Conservation (phyloP, 192 early-diverging fungal genomes). For the Entomortierella beljakovae region DNA sequence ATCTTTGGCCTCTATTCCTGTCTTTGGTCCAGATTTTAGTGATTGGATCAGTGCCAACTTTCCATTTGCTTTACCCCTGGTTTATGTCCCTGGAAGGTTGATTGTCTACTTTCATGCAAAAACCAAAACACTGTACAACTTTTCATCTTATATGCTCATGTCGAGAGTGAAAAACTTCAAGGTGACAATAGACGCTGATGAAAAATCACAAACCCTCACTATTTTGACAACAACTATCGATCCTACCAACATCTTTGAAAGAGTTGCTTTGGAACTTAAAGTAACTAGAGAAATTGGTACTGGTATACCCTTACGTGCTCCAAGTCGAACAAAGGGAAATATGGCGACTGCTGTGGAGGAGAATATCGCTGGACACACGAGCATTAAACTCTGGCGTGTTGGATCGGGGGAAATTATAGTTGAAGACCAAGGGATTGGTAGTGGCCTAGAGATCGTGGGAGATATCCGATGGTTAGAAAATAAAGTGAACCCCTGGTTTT, state of each 20-base stretch:
- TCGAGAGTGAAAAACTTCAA: conserved; percentile 16
- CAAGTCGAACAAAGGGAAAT: conserved; percentile 29
- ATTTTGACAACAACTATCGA: background rate
- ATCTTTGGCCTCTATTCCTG: conserved; percentile 30
- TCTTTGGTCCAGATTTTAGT: conserved; percentile 19
- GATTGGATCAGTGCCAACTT: conserved; percentile 29
- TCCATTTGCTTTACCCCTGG: conserved; percentile 3
- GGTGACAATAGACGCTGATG: conserved; percentile 19
- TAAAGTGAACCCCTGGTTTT: background rate
- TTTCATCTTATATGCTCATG: conserved; percentile 43
- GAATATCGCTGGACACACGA: conserved; percentile 20
- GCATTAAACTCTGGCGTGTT: conserved; percentile 35
- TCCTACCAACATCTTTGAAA: conserved; percentile 1
- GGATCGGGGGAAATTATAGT: conserved; percentile 34
- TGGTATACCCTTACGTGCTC: conserved; percentile 57
- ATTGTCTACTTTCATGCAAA: conserved; percentile 47
- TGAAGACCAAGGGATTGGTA: conserved; percentile 33
- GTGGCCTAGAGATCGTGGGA: conserved; percentile 54
- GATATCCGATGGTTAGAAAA: conserved; percentile 39
- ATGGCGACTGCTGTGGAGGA: conserved; percentile 53
- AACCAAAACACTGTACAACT: conserved; percentile 56
- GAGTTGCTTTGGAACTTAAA: conserved; percentile 37
- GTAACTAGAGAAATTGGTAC: conserved; percentile 43
- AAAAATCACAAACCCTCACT: conserved; percentile 9
- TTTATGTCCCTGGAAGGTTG: conserved; percentile 37